Evolutionary conservation across 441 rosid genomes (phyloP).

Genomic region (Isatis lusitanica): DNA sequence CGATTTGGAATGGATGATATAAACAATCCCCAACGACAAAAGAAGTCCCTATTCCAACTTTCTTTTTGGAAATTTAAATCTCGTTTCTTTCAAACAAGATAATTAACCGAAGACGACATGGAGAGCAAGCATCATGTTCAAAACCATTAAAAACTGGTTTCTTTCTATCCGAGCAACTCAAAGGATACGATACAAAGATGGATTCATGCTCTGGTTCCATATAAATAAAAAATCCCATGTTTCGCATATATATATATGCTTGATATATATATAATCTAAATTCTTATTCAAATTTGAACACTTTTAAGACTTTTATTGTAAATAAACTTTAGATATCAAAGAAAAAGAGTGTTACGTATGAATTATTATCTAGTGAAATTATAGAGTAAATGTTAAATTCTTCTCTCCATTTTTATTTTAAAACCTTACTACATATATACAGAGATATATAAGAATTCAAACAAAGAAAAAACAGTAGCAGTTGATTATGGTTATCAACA

Average conservation of each 20-base stretch:
- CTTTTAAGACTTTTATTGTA: too few species aligned
- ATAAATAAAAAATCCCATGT: too few species aligned
- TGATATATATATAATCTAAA: too few species aligned
- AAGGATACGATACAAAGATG: too few species aligned
- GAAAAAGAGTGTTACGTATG: too few species aligned
- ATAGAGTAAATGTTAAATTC: not conserved
- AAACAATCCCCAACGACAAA: not conserved
- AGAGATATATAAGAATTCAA: not conserved
- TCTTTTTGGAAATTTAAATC: not conserved
- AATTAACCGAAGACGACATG: not conserved
- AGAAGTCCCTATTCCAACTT: not conserved
- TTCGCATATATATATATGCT: too few species aligned
- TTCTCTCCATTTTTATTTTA: not conserved
- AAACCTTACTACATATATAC: not conserved
- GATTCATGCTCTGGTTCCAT: too few species aligned
- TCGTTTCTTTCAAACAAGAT: slow-evolving; percentile 2
- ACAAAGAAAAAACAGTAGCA: not conserved
- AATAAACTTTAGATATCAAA: not conserved
- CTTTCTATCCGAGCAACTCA: too few species aligned
- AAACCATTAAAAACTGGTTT: too few species aligned
- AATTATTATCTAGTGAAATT: not conserved
- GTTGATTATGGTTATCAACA: not conserved
- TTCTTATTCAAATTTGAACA: too few species aligned
- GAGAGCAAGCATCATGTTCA: too few species aligned
- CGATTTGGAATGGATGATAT: slow-evolving; percentile 6